Conservation (phyloP, 225 moss, liverwort and hornwort genomes). For the Physcomitrium patens region DNA sequence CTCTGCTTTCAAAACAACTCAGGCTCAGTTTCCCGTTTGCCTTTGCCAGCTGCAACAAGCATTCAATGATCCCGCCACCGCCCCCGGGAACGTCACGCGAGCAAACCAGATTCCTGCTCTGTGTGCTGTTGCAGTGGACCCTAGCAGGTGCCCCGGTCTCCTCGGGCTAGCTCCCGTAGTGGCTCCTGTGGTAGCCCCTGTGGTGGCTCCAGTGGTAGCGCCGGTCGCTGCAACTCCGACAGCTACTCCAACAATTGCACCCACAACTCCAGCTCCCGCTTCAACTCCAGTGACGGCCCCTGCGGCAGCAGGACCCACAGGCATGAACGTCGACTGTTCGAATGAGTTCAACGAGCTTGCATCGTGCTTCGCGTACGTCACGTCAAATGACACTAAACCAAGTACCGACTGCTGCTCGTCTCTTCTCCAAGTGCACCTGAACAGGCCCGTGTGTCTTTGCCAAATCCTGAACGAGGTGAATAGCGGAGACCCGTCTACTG, state of each 20-base stretch:
- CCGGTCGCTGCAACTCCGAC: background rate
- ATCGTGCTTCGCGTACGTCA: constrained; percentile 39
- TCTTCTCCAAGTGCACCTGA: constrained; percentile 31
- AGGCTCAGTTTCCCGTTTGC: constrained; percentile 30
- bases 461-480: constrained; percentile 32
- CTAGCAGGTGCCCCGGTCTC: constrained; percentile 36
- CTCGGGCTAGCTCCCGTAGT: constrained; percentile 36
- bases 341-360: constrained; percentile 33
- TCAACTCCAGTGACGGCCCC: background rate
- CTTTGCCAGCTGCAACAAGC: constrained; percentile 52
- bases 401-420: constrained; percentile 37
- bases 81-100: constrained; percentile 43
- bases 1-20: constrained; percentile 35
- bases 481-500: background rate
- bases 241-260: background rate
- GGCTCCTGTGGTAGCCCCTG: constrained; percentile 9
- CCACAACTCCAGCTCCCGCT: background rate
- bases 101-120: constrained; percentile 33
- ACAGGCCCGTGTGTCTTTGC: constrained; percentile 48
- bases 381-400: constrained; percentile 28
- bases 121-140: constrained; percentile 39
- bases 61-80: constrained; percentile 31
- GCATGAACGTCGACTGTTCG: constrained; percentile 40
- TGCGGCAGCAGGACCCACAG: constrained; percentile 13
- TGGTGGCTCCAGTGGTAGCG: background rate